Evolutionary conservation across 192 early-diverging fungal genomes (phyloP).

Genomic region (Entomortierella parvispora): DNA sequence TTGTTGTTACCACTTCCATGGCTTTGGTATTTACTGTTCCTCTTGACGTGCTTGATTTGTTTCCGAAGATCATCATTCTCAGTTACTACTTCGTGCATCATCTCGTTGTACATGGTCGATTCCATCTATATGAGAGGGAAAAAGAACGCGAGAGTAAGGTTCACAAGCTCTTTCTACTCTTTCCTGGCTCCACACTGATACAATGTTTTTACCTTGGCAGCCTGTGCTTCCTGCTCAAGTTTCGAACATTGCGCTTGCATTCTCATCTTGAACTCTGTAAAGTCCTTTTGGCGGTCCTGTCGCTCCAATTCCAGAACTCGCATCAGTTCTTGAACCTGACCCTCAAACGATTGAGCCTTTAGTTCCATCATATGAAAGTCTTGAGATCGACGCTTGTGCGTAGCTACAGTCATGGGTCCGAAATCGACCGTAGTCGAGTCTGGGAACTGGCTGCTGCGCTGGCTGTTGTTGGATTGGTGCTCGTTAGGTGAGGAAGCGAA

Average conservation of each 20-base stretch:
- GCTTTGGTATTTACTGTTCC: slow-evolving; percentile 11
- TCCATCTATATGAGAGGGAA: slow-evolving; percentile 31
- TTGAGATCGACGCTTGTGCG: slow-evolving; percentile 34
- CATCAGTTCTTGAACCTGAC: slow-evolving; percentile 22
- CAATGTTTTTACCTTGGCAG: slow-evolving; percentile 46
- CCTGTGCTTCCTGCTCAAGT: slow-evolving; percentile 37
- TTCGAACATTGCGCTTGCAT: slow-evolving; percentile 15
- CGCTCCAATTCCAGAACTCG: slow-evolving; percentile 9
- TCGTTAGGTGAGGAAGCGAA: background rate
- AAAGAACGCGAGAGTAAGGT: background rate
- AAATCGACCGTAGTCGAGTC: slow-evolving; percentile 8
- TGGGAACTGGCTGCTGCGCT: background rate
- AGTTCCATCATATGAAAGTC: slow-evolving; percentile 30
- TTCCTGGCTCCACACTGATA: no score
- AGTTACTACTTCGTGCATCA: slow-evolving; percentile 49
- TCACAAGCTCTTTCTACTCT: background rate
- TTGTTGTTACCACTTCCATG: background rate
- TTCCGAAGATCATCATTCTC: slow-evolving; percentile 40
- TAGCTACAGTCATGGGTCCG: slow-evolving; percentile 31
- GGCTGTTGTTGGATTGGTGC: background rate
- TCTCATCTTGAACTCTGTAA: slow-evolving; percentile 8
- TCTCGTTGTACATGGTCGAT: slow-evolving; percentile 34
- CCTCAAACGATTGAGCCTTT: slow-evolving; percentile 16
- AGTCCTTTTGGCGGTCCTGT: slow-evolving; percentile 10
- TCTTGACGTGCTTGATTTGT: slow-evolving; percentile 16